Percentiles rank a stretch among this genome's conserved stretches.
Conservation (phyloP, 352 stramenopile genomes). For the Globisporangium okanoganense region DNA sequence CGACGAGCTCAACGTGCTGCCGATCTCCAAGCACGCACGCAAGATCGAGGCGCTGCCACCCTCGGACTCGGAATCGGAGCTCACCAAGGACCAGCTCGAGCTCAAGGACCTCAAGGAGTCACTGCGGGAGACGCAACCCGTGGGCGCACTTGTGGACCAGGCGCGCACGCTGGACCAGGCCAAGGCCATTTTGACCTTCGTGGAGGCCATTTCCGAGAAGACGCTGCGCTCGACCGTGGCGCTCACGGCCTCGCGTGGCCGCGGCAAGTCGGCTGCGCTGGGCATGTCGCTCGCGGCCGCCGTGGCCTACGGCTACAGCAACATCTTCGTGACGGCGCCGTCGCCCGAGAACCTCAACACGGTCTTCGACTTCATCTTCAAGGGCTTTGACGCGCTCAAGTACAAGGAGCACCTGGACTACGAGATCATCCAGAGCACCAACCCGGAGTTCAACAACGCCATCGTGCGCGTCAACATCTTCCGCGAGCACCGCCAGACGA, state of each 20-base stretch:
- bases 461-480: constrained; percentile 98
- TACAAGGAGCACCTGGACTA: constrained; percentile 99
- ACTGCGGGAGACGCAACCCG: constrained; percentile 93
- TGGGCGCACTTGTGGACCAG: constrained; percentile 94
- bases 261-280: constrained; percentile 98
- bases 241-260: constrained; percentile 90
- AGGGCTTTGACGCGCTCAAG: constrained; percentile 91
- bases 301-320: constrained; percentile 92
- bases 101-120: constrained; percentile 94
- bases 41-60: constrained; percentile 85
- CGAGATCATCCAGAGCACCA: constrained; percentile 87
- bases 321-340: constrained; percentile 97
- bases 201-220: constrained; percentile 98
- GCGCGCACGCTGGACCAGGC: constrained; percentile 95
- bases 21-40: constrained; percentile 91
- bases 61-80: constrained; percentile 45
- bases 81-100: constrained; percentile 83
- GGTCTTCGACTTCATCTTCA: constrained; percentile 98
- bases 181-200: constrained; percentile 96
- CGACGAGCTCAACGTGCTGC: constrained; percentile 99
- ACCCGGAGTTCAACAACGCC: constrained; percentile 81
- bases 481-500: constrained; percentile 94
- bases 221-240: constrained; percentile 92
- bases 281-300: constrained; percentile 87
- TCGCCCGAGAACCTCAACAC: constrained; percentile 98